Conservation (phyloP, 2,329 filamentous ascomycete genomes). For the Fusarium sororula region DNA sequence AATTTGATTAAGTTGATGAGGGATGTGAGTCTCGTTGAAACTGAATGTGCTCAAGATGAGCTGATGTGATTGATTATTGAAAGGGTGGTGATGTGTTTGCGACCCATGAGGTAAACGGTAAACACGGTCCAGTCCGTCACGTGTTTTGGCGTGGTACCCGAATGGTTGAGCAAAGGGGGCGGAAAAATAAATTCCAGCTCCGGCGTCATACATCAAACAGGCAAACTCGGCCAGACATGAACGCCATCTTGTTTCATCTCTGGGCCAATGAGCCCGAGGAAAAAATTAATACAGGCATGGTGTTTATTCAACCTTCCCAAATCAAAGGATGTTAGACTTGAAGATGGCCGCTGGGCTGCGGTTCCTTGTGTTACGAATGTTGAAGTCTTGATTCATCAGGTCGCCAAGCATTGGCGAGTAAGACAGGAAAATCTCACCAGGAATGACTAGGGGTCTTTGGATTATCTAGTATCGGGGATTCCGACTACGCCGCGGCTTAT, state of each 20-base stretch:
- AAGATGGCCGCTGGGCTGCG: background rate
- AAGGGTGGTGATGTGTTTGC: conserved; percentile 2
- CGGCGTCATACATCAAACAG: background rate
- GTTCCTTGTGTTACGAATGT: background rate
- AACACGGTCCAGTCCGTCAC: background rate
- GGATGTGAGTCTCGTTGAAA: background rate
- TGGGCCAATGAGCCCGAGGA: too few relatives aligned
- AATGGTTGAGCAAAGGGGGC: background rate
- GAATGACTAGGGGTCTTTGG: background rate
- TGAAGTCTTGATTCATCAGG: background rate
- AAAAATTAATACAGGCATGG: accelerated
- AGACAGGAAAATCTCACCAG: background rate
- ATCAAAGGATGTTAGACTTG: background rate
- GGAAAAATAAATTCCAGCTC: conserved; percentile 7
- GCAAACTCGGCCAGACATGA: background rate
- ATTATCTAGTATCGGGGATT: background rate
- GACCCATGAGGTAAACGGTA: background rate
- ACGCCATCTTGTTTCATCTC: background rate
- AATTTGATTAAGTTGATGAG: background rate
- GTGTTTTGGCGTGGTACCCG: background rate
- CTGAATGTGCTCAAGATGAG: background rate
- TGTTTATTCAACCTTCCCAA: background rate
- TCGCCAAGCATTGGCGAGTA: background rate
- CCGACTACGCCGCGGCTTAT: too few relatives aligned
- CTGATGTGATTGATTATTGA: background rate